Conservation (phyloP, 2,329 filamentous ascomycete species). For the Cordyceps cicadae region DNA sequence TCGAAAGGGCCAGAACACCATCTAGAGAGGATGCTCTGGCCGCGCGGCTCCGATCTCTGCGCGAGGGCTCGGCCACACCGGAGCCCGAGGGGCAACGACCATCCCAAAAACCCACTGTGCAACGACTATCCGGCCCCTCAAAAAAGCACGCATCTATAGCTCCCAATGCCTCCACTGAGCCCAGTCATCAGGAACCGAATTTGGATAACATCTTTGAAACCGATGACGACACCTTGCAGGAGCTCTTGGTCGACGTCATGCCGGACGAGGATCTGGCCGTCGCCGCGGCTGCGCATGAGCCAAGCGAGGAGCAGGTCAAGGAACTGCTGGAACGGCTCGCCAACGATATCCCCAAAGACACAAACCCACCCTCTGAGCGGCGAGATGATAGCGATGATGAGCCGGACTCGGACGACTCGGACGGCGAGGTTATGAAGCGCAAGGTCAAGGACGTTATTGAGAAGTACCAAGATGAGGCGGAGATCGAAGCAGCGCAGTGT, state of each 20-base stretch:
- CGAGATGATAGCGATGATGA: constrained; percentile 8
- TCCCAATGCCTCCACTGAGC: background rate
- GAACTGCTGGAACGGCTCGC: constrained; percentile 31
- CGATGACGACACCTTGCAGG: constrained; percentile 45
- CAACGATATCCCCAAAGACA: constrained; percentile 24
- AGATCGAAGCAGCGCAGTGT: constrained; percentile 23
- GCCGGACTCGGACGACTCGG: constrained; percentile 27
- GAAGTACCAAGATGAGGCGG: constrained; percentile 37
- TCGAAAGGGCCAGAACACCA: constrained; percentile 33
- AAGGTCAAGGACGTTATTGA: constrained; percentile 38
- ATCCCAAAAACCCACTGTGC: constrained; percentile 9
- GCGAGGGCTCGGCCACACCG: constrained; percentile 27
- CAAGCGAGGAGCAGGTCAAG: constrained; percentile 26
- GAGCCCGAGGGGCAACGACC: constrained; percentile 8
- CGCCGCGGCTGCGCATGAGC: constrained; percentile 12
- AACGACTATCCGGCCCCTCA: background rate
- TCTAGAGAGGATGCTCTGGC: constrained; percentile 44
- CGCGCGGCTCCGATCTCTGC: constrained; percentile 42
- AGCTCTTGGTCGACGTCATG: constrained; percentile 38
- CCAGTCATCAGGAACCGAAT: constrained; percentile 24
- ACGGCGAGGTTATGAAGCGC: constrained; percentile 40
- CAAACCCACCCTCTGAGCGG: background rate
- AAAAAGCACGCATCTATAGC: background rate
- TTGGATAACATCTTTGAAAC: constrained; percentile 33
- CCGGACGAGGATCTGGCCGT: constrained; percentile 23